Conservation (phyloP, 148 eudicot species). For the Rhododendron kiyosumense region DNA sequence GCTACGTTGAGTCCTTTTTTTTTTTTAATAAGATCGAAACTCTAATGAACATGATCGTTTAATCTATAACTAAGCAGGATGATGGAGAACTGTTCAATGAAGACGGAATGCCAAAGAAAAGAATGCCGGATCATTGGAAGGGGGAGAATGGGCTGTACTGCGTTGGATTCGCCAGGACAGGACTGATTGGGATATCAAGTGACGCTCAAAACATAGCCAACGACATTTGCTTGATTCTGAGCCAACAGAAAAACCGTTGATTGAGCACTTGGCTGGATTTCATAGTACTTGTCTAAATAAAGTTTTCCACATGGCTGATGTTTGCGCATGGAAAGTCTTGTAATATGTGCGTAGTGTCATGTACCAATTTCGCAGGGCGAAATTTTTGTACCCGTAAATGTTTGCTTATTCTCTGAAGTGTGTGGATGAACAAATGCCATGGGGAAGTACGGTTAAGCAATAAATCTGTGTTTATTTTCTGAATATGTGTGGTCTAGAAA, state of each 20-base stretch:
- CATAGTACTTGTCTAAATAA: background rate
- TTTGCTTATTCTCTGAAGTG: background rate
- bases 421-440: background rate
- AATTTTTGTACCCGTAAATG: background rate
- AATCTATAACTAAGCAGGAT: constrained; percentile 2
- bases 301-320: background rate
- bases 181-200: constrained; percentile 24
- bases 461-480: background rate
- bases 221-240: constrained; percentile 12
- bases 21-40: no score
- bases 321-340: background rate
- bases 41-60: no score
- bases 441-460: no score
- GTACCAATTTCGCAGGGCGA: background rate
- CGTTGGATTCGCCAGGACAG: constrained; percentile 26
- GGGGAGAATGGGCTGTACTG: constrained; percentile 33
- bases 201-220: constrained; percentile 25
- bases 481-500: background rate
- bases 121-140: constrained; percentile 23
- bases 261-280: background rate
- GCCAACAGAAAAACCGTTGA: background rate
- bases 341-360: no score
- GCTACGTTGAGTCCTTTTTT: no score
- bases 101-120: constrained; percentile 21
- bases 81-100: constrained; percentile 22